Evolutionary conservation across 164 flowering plant species (phyloP).

Genomic region (Tetrastigma voinierianum): DNA sequence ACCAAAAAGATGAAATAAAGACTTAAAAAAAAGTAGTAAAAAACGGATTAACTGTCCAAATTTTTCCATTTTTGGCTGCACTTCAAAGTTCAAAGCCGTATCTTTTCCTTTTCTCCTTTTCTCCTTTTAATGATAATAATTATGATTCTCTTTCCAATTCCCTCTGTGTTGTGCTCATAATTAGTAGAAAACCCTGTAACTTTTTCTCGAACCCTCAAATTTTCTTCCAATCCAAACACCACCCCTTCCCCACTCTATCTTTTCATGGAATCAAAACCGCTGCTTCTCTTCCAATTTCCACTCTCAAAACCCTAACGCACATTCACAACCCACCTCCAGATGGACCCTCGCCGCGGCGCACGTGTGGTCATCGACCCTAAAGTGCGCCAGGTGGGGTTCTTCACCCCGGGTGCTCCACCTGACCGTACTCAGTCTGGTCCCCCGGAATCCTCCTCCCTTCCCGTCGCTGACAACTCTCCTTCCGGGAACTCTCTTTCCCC

Average conservation of each 20-base stretch:
- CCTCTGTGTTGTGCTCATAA: too few relatives aligned
- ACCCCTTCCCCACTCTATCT: neutral
- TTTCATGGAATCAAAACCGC: neutral
- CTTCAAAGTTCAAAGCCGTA: too few relatives aligned
- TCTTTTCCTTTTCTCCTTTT: too few relatives aligned
- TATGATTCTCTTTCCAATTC: too few relatives aligned
- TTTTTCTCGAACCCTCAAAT: neutral
- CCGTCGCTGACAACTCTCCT: constrained; percentile 22
- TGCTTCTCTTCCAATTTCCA: neutral
- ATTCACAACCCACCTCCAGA: neutral
- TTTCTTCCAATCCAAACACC: constrained; percentile 7
- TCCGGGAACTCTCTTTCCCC: constrained; percentile 54
- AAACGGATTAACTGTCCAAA: too few relatives aligned
- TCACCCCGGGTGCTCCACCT: constrained; percentile 36
- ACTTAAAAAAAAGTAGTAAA: too few relatives aligned
- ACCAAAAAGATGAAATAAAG: too few relatives aligned
- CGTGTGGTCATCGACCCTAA: constrained; percentile 64
- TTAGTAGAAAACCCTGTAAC: too few relatives aligned
- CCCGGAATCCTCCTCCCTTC: constrained; percentile 31
- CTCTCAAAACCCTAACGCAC: neutral
- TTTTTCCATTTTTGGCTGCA: too few relatives aligned
- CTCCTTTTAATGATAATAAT: too few relatives aligned
- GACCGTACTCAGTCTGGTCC: constrained; percentile 27
- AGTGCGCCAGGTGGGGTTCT: constrained; percentile 73
- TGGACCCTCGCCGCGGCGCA: constrained; percentile 54